These are phyloP conservation scores for Haplosporangium sp. DNA, from an alignment of 371 early-diverging fungal genomes.

Conservation along the genomic window DNA sequence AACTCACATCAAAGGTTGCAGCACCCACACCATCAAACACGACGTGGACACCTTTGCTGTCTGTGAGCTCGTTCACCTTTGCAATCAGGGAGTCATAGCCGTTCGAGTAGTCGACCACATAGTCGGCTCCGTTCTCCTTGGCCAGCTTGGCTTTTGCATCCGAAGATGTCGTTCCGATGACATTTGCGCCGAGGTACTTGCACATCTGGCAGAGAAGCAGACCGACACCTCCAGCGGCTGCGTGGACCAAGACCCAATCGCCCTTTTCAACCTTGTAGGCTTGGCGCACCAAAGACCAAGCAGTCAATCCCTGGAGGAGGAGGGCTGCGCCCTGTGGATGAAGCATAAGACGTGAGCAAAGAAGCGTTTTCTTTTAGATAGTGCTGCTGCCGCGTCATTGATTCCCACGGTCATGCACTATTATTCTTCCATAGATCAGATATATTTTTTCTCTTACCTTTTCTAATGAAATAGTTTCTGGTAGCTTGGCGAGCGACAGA, in stretches of 20 bases:
- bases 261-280: slow-evolving; percentile 81
- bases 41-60: slow-evolving; percentile 83
- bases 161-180: slow-evolving; percentile 91
- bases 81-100: slow-evolving; percentile 69
- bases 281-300: slow-evolving; percentile 79
- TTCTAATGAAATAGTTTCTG: slow-evolving; percentile 68
- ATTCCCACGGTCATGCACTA: slow-evolving; percentile 26
- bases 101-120: slow-evolving; percentile 78
- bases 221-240: slow-evolving; percentile 95
- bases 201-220: slow-evolving; percentile 80
- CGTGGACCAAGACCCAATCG: slow-evolving; percentile 87
- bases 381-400: too few species aligned
- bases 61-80: slow-evolving; percentile 81
- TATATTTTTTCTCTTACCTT: slow-evolving; percentile 19
- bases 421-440: neutral
- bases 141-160: slow-evolving; percentile 85
- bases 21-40: slow-evolving; percentile 95
- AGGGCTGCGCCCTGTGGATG: slow-evolving; percentile 66
- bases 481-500: slow-evolving; percentile 63
- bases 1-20: slow-evolving; percentile 82
- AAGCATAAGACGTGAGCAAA: neutral
- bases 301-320: slow-evolving; percentile 84
- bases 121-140: slow-evolving; percentile 78
- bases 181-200: slow-evolving; percentile 83
- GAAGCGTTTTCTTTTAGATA: neutral